phyloP scores from a whole-genome alignment of 805 yeast species.

The Schwanniomyces vanrijiae region DNA sequence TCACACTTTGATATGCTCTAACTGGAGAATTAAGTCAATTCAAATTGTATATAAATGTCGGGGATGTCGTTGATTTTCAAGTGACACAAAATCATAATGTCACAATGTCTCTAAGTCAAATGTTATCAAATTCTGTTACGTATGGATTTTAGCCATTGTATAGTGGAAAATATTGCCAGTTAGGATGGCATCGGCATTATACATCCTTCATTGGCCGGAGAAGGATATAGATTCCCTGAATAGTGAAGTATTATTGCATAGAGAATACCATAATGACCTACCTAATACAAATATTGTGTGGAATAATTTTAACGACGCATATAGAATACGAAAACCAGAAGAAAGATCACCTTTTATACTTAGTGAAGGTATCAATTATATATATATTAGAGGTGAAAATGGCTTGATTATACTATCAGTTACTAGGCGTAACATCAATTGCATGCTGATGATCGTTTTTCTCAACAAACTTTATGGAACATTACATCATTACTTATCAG shows the following conservation, averaged over 20 bases:
- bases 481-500: conserved; percentile 25
- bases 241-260: conserved; percentile 34
- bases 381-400: conserved; percentile 49
- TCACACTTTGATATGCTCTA: neutral
- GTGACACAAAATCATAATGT: conserved; percentile 1
- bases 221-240: conserved; percentile 20
- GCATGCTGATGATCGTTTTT: conserved; percentile 58
- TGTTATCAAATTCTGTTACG: neutral
- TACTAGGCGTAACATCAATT: conserved; percentile 49
- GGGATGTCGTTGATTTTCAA: neutral
- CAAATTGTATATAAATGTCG: neutral
- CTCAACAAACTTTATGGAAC: conserved; percentile 40
- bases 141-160: neutral
- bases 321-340: conserved; percentile 17
- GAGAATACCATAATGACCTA: conserved; percentile 32
- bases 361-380: conserved; percentile 52
- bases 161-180: neutral
- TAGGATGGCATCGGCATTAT: conserved; percentile 34
- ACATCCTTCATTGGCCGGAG: conserved; percentile 36
- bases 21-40: neutral
- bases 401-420: conserved; percentile 44
- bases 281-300: conserved; percentile 24
- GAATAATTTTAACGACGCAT: conserved; percentile 22
- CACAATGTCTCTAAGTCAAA: neutral
- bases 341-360: conserved; percentile 44